Percentiles rank a stretch among this genome's conserved stretches.
Evolutionary conservation across 2,329 filamentous ascomycete species (phyloP).

Genomic region (Plectosphaerella sp.): DNA sequence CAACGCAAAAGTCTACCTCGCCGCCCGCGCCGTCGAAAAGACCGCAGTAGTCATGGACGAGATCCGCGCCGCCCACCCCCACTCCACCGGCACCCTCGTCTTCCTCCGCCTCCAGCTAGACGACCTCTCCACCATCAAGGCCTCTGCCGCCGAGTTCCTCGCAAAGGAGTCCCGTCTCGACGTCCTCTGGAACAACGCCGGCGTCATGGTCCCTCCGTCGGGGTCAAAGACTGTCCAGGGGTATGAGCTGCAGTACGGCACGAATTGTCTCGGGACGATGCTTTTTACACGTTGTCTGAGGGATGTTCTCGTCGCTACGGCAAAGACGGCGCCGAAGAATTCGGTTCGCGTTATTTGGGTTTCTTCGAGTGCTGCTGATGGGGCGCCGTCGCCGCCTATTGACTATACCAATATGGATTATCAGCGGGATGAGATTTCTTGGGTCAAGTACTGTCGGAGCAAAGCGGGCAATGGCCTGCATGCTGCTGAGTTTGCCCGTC

Average conservation of each 20-base stretch:
- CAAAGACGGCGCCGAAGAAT: conserved; percentile 13
- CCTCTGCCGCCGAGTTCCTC: conserved; percentile 16
- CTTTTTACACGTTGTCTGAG: conserved; percentile 23
- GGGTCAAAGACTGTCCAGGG: conserved; percentile 28
- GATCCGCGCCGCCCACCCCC: conserved; percentile 12
- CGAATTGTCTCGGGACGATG: conserved; percentile 21
- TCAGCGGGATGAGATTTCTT: conserved; percentile 13
- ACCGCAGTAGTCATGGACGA: conserved; percentile 2
- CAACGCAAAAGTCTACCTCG: conserved; percentile 44
- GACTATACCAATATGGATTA: conserved; percentile 23
- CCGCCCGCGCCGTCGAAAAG: conserved; percentile 26
- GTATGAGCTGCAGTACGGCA: conserved; percentile 24
- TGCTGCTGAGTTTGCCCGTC: conserved; percentile 19
- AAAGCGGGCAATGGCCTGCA: conserved; percentile 24
- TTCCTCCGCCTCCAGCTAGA: conserved; percentile 31
- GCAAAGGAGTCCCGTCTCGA: conserved; percentile 22
- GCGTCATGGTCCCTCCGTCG: conserved; percentile 28
- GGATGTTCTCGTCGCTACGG: conserved; percentile 17
- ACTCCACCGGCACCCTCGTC: conserved; percentile 24
- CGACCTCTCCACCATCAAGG: conserved; percentile 18
- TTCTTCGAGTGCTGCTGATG: conserved; percentile 20
- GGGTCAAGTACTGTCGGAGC: conserved; percentile 21
- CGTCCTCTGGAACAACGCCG: conserved; percentile 35
- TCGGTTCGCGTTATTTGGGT: conserved; percentile 23
- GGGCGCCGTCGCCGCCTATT: conserved; percentile 15